phyloP scores from a whole-genome alignment of 345 rosid genomes.

The Ceriops tagal region DNA sequence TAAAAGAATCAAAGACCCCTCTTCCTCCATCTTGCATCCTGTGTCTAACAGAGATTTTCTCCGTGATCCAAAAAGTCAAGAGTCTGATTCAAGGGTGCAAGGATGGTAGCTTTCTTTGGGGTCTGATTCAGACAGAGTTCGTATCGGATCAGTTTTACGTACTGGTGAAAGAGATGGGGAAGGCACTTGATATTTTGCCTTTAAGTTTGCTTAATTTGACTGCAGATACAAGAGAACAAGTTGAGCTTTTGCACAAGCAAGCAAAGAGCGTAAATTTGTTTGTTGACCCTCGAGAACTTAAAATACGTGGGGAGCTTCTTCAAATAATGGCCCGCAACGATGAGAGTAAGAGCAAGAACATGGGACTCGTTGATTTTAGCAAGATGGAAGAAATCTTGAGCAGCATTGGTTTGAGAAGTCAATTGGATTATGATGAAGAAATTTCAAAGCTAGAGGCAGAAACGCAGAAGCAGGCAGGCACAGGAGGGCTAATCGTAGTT shows the following conservation, averaged over 20 bases:
- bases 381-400: slow-evolving; percentile 36
- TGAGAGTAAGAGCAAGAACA: slow-evolving; percentile 40
- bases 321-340: slow-evolving; percentile 36
- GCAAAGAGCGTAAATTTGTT: slow-evolving; percentile 45
- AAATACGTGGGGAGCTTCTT: slow-evolving; percentile 43
- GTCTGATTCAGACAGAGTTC: slow-evolving; percentile 34
- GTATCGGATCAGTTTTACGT: slow-evolving; percentile 50
- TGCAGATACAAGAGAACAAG: slow-evolving; percentile 56
- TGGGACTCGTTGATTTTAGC: slow-evolving; percentile 31
- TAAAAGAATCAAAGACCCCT: slow-evolving; percentile 31
- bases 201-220: slow-evolving; percentile 46
- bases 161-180: slow-evolving; percentile 58
- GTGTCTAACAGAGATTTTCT: slow-evolving; percentile 54
- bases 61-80: slow-evolving; percentile 45
- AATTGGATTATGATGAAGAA: slow-evolving; percentile 48
- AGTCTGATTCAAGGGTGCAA: slow-evolving; percentile 44
- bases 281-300: slow-evolving; percentile 42
- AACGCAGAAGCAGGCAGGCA: slow-evolving; percentile 62
- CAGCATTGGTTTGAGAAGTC: slow-evolving; percentile 43
- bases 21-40: slow-evolving; percentile 57
- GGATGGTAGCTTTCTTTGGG: slow-evolving; percentile 53
- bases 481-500: slow-evolving; percentile 55
- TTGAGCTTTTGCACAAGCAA: slow-evolving; percentile 64
- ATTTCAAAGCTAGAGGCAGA: slow-evolving; percentile 48
- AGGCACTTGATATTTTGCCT: slow-evolving; percentile 63